Evolutionary conservation across 75 land plant species (phyloP), one percentile per base, ranked within the genome.

Genomic region (Picea glauca): DNA sequence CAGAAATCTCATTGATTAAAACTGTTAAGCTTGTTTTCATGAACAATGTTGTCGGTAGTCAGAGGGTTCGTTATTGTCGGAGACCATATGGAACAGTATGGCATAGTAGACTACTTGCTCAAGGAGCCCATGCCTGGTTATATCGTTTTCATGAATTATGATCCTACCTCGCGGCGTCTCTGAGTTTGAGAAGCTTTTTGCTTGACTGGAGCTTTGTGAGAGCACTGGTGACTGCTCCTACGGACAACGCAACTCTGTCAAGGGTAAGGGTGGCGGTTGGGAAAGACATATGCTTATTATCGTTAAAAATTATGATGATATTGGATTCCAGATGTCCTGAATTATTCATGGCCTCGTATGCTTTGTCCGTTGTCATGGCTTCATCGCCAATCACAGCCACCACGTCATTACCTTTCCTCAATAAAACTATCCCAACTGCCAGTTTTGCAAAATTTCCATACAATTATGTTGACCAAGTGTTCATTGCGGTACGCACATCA

Each of bases 261-360:
- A 86, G 18, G 13, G 87, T 86, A 6, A 86, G 18, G 13, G 87
- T 86, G 17, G 85, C 87, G 17, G 87, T 86, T 32, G 87, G 87
- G 3, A 85, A 76, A 46, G 87, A 85, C n/a, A 85, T 84, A 70
- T 85, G 87, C 21, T 79, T 83, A 75, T 86, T 86, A 75, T 86
- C 87, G 33, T 86, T 86, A 18, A 86, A 77, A 64, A 86, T 78
- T 60, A 86, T 81, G 31, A 86, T 86, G 80, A 86, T 80, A 61
- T 86, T 86, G 60, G 85, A 79, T 32, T 86, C 87, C 72, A 86
- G 60, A 65, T 77, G 83, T 2, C 87, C 87, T 14, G 87, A 81
- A 20, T 86, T 85, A 81, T 85, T 85, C 87, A 85, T 85, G 15
- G 87, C 87, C 21, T 85, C 87, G 67, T 85, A 85, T 0, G 87